Percentiles rank a stretch among this genome's conserved stretches.
phyloP scores from a whole-genome alignment of 2,329 filamentous ascomycete species.

The Aspergillus pseudoviridinutans region DNA sequence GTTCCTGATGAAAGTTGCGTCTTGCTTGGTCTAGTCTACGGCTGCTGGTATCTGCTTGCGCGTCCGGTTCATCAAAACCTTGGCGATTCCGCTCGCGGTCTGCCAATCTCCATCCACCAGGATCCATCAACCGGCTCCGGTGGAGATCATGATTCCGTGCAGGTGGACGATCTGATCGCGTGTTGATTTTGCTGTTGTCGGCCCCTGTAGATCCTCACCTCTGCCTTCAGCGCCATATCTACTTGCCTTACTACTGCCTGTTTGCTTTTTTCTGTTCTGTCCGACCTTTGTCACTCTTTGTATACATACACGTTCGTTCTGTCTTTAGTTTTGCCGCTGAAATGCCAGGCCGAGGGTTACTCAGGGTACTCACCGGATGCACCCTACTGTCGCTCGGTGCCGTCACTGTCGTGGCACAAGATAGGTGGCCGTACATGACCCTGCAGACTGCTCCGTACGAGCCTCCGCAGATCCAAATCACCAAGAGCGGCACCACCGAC shows the following conservation, averaged over 20 bases:
- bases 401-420: conserved; percentile 9
- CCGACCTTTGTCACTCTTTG: not conserved
- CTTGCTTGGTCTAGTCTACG: too few species aligned
- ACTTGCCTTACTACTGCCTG: too few species aligned
- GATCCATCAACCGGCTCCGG: too few species aligned
- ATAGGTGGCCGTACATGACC: conserved; percentile 17
- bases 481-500: conserved; percentile 27
- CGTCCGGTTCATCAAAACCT: too few species aligned
- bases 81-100: too few species aligned
- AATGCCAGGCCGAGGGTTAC: not conserved
- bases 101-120: too few species aligned
- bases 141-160: too few species aligned
- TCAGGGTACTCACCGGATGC: conserved; percentile 9
- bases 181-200: too few species aligned
- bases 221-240: too few species aligned
- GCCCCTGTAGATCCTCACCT: not conserved
- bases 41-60: too few species aligned
- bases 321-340: not conserved
- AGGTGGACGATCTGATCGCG: too few species aligned
- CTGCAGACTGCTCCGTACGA: conserved; percentile 12
- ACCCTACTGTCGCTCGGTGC: conserved; percentile 13
- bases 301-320: not conserved
- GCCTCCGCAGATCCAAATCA: conserved; percentile 29
- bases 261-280: not conserved
- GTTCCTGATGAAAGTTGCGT: too few species aligned